A percentile compares a stretch with the other conserved stretches of the same genome.
phyloP scores from a whole-genome alignment of 2,329 filamentous ascomycete genomes.

The Ramichloridium luteum region DNA sequence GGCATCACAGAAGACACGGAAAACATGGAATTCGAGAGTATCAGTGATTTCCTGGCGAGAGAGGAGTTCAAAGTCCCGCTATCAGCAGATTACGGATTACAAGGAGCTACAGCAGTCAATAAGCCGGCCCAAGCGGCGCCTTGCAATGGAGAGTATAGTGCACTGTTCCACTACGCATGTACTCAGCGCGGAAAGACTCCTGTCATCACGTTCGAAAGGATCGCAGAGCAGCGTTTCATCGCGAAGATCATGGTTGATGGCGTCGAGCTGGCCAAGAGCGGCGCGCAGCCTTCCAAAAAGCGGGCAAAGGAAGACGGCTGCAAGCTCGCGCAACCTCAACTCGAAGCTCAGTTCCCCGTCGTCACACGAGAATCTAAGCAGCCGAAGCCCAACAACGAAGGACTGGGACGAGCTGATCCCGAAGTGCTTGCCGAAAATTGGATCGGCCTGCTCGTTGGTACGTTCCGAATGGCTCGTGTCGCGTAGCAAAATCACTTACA shows the following conservation, averaged over 20 bases:
- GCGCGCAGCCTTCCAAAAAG: conserved; percentile 28
- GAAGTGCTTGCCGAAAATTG: conserved; percentile 23
- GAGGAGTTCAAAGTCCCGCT: too few species aligned
- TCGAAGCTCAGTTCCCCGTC: conserved; percentile 20
- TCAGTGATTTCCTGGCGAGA: background rate
- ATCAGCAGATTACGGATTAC: too few species aligned
- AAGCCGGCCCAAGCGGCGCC: background rate
- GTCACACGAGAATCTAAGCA: conserved; percentile 17
- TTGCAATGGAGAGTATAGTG: background rate
- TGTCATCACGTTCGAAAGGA: conserved; percentile 5
- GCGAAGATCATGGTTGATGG: conserved; percentile 15
- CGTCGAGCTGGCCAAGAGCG: conserved; percentile 14
- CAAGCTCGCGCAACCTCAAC: conserved; percentile 20
- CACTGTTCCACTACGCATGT: background rate
- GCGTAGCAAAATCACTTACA: background rate
- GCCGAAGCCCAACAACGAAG: conserved; percentile 1
- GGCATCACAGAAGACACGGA: background rate
- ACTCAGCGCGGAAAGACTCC: conserved; percentile 15
- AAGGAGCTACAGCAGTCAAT: background rate
- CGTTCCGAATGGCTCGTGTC: conserved; percentile 1
- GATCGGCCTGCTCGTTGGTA: conserved; percentile 26
- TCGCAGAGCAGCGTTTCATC: conserved; percentile 2
- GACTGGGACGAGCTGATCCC: conserved; percentile 7
- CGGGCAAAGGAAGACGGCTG: conserved; percentile 32
- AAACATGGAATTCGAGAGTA: background rate